A percentile compares a stretch with the other conserved stretches of the same genome.
phyloP scores from a whole-genome alignment of 1,284 basidiomycete genomes.

The Ustilago hordei region DNA sequence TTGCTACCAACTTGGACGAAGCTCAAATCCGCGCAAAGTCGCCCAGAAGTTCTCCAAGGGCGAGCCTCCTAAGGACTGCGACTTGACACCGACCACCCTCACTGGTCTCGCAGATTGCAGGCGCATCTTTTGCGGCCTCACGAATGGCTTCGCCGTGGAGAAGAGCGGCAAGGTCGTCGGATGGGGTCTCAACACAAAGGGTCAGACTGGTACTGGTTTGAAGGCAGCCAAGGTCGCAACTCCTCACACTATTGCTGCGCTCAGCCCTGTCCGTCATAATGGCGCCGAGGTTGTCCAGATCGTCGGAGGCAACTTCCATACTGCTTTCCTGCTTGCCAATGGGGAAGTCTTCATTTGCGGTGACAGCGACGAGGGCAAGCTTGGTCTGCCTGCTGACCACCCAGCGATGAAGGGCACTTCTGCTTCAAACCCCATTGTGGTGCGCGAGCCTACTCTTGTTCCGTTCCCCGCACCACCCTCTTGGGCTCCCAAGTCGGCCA shows the following conservation, averaged over 20 bases:
- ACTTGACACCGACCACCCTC: slow-evolving; percentile 83
- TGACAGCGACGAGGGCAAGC: slow-evolving; percentile 64
- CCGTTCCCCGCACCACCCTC: slow-evolving; percentile 69
- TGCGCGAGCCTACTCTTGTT: slow-evolving; percentile 60
- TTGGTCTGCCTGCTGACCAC: slow-evolving; percentile 53
- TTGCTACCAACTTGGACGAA: slow-evolving; percentile 86
- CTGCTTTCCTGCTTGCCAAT: slow-evolving; percentile 83
- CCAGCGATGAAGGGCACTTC: slow-evolving; percentile 39
- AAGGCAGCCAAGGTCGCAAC: slow-evolving; percentile 75
- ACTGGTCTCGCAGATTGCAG: slow-evolving; percentile 78
- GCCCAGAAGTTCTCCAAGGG: slow-evolving; percentile 52
- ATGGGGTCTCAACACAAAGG: slow-evolving; percentile 88
- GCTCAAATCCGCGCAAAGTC: slow-evolving; percentile 73
- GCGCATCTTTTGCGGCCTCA: slow-evolving; percentile 81
- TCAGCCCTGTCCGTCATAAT: slow-evolving; percentile 77
- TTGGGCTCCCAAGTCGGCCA: slow-evolving; percentile 59
- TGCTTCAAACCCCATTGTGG: slow-evolving; percentile 39
- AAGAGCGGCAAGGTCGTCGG: slow-evolving; percentile 84
- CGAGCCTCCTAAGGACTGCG: slow-evolving; percentile 80
- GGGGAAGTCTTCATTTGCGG: slow-evolving; percentile 78
- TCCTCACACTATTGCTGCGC: slow-evolving; percentile 78
- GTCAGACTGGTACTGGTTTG: slow-evolving; percentile 76
- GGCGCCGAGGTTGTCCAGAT: slow-evolving; percentile 73
- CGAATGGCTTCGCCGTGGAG: slow-evolving; percentile 90
- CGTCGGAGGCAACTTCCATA: slow-evolving; percentile 84